Evolutionary conservation across 2,329 filamentous ascomycete species (phyloP).

Genomic region (Alternaria sp.): DNA sequence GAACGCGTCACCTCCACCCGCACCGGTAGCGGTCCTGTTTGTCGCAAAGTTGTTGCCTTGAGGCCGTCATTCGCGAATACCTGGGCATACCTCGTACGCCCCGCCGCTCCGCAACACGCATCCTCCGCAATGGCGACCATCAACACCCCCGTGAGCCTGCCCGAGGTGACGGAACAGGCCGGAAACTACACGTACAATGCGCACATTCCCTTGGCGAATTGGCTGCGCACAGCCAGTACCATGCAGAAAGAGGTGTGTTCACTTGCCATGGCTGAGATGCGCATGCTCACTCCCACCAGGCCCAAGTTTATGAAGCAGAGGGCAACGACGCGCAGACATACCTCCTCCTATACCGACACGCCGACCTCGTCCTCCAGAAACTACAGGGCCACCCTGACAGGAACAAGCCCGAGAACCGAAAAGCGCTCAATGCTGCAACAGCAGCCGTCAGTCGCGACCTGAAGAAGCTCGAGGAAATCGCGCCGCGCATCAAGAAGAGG

Average conservation of each 20-base stretch:
- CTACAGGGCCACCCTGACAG: constrained; percentile 78
- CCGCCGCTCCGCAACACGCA: constrained; percentile 9
- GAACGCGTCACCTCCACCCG: constrained; percentile 29
- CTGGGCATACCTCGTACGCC: neutral
- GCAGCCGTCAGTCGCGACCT: constrained; percentile 70
- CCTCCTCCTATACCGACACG: constrained; percentile 88
- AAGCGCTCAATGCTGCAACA: constrained; percentile 62
- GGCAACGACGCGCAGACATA: constrained; percentile 88
- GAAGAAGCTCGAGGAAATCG: constrained; percentile 75
- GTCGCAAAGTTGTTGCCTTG: constrained; percentile 8
- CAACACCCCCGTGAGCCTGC: constrained; percentile 69
- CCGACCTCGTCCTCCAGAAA: constrained; percentile 78
- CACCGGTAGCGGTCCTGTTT: constrained; percentile 27
- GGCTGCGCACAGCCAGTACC: constrained; percentile 80
- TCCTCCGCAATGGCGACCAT: constrained; percentile 35
- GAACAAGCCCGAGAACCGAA: constrained; percentile 65
- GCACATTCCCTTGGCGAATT: constrained; percentile 77
- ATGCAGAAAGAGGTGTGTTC: constrained; percentile 69
- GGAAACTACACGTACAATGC: constrained; percentile 81
- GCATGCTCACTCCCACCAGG: constrained; percentile 40
- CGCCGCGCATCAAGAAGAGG: constrained; percentile 75
- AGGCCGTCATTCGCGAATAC: neutral
- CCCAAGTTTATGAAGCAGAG: constrained; percentile 82
- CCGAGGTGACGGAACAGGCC: constrained; percentile 78
- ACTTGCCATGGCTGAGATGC: neutral